These are phyloP conservation scores for Aspergillus vadensis DNA, from an alignment of 2,329 filamentous ascomycete genomes.

Conservation along the genomic window DNA sequence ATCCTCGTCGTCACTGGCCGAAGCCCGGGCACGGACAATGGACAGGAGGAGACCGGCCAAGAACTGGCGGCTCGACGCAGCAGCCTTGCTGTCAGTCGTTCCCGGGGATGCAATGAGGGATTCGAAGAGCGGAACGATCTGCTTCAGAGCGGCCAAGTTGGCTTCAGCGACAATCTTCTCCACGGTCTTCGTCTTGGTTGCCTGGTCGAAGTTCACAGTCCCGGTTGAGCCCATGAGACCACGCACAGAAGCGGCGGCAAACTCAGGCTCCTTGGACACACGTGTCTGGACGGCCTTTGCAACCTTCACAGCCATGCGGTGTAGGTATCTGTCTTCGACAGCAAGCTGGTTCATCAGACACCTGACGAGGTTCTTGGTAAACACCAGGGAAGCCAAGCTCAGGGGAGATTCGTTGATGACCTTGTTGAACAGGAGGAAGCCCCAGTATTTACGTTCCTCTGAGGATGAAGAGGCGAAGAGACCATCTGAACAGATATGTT, in stretches of 20 bases:
- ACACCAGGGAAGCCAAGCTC: constrained; percentile 61
- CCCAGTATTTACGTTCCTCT: constrained; percentile 86
- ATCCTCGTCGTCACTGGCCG: constrained; percentile 33
- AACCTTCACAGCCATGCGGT: constrained; percentile 75
- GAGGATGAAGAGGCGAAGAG: constrained; percentile 81
- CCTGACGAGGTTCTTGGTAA: constrained; percentile 79
- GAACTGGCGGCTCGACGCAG: constrained; percentile 50
- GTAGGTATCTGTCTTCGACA: constrained; percentile 74
- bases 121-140: constrained; percentile 58
- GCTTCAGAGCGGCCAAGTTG: constrained; percentile 51
- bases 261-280: constrained; percentile 61
- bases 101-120: constrained; percentile 51
- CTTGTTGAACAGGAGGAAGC: constrained; percentile 83
- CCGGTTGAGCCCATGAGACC: constrained; percentile 71
- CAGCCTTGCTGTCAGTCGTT: constrained; percentile 47
- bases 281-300: constrained; percentile 70
- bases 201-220: constrained; percentile 77
- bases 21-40: constrained; percentile 47
- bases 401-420: constrained; percentile 61
- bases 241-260: constrained; percentile 63
- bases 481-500: constrained; percentile 60
- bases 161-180: constrained; percentile 70
- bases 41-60: constrained; percentile 57
- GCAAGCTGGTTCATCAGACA: constrained; percentile 82
- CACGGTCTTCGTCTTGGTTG: constrained; percentile 82